A percentile compares a stretch with the other conserved stretches of the same genome.
Evolutionary conservation across 805 yeast species (phyloP).

Genomic region (Schizosaccharomyces lindneri): DNA sequence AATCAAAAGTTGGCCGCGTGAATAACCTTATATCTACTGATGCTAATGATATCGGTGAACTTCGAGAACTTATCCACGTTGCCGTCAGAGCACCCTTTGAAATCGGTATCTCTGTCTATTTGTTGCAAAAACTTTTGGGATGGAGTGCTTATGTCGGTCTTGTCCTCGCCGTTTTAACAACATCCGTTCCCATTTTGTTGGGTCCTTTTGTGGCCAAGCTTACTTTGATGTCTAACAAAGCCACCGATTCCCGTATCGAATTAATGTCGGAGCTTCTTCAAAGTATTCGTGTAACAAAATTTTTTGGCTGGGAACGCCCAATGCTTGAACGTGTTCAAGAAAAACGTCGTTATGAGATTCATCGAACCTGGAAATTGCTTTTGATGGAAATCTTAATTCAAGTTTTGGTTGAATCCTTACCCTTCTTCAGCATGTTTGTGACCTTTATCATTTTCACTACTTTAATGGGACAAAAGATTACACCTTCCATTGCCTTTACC

Average conservation of each 20-base stretch:
- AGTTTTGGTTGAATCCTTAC: conserved; percentile 1
- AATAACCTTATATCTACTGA: conserved; percentile 86
- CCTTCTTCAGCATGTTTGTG: neutral
- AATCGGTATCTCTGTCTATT: neutral
- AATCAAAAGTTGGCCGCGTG: conserved; percentile 15
- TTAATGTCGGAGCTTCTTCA: conserved; percentile 80
- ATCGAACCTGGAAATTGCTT: conserved; percentile 4
- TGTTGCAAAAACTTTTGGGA: neutral
- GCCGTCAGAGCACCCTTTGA: conserved; percentile 34
- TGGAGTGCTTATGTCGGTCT: conserved; percentile 2
- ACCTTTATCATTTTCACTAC: neutral
- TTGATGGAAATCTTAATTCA: neutral
- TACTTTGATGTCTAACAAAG: conserved; percentile 49
- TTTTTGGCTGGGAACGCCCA: conserved; percentile 53
- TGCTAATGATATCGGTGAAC: conserved; percentile 68
- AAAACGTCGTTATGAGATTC: neutral
- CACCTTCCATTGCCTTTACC: conserved; percentile 18
- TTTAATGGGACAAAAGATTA: neutral
- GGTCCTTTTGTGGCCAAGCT: neutral
- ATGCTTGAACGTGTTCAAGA: conserved; percentile 6
- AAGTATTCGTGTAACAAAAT: conserved; percentile 79
- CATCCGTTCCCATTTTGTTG: neutral
- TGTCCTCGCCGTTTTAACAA: neutral
- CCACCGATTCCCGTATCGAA: conserved; percentile 79
- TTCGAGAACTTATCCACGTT: conserved; percentile 12